Conservation (phyloP, 345 rosid genomes). For the Eucalyptus tenuipes region DNA sequence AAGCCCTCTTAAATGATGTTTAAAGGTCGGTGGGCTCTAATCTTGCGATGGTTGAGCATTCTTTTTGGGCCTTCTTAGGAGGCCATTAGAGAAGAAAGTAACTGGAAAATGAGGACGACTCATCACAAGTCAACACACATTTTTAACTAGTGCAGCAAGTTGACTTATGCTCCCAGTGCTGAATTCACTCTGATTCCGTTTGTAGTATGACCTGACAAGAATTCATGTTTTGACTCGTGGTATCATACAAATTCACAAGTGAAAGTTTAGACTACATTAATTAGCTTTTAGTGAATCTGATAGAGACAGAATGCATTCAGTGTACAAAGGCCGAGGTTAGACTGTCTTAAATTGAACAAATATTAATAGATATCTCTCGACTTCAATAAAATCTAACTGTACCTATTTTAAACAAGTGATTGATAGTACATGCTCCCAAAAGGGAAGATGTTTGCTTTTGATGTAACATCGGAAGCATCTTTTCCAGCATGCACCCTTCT, state of each 20-base stretch:
- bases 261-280: not conserved
- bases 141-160: not conserved
- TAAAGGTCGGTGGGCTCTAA: not conserved
- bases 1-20: not conserved
- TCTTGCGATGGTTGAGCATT: not conserved
- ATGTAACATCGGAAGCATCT: not conserved
- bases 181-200: not conserved
- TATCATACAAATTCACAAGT: not conserved
- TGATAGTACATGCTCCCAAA: not conserved
- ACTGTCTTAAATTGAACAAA: not conserved
- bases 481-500: not conserved
- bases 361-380: not conserved
- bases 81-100: not conserved
- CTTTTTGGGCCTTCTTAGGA: not conserved
- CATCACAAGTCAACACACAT: not conserved
- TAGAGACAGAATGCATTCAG: not conserved
- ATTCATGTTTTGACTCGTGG: not conserved
- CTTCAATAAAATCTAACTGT: not conserved
- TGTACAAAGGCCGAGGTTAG: not conserved
- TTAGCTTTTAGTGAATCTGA: not conserved
- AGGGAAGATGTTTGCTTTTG: not conserved
- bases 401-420: not conserved
- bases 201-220: not conserved
- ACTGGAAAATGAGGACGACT: not conserved
- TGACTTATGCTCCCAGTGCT: not conserved